These are phyloP conservation scores for Nyctanthes arbortristis DNA, from an alignment of 257 asterid species.

Conservation along the genomic window DNA sequence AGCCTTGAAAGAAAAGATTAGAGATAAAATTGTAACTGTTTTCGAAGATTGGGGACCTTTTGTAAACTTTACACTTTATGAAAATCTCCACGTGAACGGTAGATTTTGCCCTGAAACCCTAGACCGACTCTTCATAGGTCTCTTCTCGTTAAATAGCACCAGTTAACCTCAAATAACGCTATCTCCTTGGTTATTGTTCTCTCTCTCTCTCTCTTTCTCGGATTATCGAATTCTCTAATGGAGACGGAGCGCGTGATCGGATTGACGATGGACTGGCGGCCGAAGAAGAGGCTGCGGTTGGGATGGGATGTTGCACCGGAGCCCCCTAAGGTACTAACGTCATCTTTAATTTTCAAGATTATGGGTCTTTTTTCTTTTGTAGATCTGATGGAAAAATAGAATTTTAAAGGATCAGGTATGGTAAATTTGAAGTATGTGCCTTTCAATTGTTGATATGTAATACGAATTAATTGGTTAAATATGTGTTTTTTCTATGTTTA, in stretches of 20 bases:
- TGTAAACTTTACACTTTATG: too few relatives aligned
- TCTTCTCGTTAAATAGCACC: too few relatives aligned
- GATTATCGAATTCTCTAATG: constrained; percentile 42
- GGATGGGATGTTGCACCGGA: constrained; percentile 94
- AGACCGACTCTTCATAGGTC: too few relatives aligned
- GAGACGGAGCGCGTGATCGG: constrained; percentile 95
- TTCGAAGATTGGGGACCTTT: too few relatives aligned
- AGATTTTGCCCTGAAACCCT: too few relatives aligned
- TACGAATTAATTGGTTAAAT: constrained; percentile 3
- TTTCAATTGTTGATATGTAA: background rate
- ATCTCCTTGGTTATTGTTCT: too few relatives aligned
- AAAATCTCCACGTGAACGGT: too few relatives aligned
- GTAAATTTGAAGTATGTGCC: background rate
- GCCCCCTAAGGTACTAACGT: constrained; percentile 55
- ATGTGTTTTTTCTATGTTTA: background rate
- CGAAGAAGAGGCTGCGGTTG: constrained; percentile 78
- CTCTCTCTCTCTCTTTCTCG: constrained; percentile 29
- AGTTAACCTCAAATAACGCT: too few relatives aligned
- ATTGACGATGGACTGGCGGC: constrained; percentile 77
- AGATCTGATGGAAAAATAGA: constrained; percentile 48
- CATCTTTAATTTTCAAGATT: constrained; percentile 16
- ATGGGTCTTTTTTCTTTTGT: constrained; percentile 25
- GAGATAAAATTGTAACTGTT: too few relatives aligned
- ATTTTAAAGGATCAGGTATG: constrained; percentile 42
- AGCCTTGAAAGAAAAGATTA: too few relatives aligned